Evolutionary conservation across 2,329 filamentous ascomycete genomes (phyloP).

Genomic region (Colletotrichum sidae): DNA sequence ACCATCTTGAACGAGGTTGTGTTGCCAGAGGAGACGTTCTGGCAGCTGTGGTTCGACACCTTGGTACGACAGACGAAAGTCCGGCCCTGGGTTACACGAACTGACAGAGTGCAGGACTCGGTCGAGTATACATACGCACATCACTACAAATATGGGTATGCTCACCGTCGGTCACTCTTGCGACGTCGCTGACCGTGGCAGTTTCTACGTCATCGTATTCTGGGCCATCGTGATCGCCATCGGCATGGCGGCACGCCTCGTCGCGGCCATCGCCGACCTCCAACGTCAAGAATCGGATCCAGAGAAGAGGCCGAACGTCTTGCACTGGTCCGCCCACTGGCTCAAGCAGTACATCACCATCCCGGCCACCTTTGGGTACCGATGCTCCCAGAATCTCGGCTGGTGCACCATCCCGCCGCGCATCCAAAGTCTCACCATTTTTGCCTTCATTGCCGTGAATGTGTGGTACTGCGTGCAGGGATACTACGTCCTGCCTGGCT

Average conservation of each 20-base stretch:
- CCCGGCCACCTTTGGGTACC: conserved; percentile 57
- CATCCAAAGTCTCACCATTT: conserved; percentile 55
- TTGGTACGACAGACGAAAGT: conserved; percentile 43
- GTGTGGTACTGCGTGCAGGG: conserved; percentile 49
- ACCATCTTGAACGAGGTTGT: conserved; percentile 45
- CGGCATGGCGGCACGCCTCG: conserved; percentile 48
- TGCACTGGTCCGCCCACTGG: conserved; percentile 41
- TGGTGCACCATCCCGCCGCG: conserved; percentile 58
- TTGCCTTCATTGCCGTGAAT: conserved; percentile 53
- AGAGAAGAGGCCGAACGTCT: conserved; percentile 15
- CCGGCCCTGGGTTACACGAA: not conserved
- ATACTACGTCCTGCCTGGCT: conserved; percentile 51
- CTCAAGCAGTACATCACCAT: conserved; percentile 48
- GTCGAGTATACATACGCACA: conserved; percentile 47
- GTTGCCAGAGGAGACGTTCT: conserved; percentile 49
- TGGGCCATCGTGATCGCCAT: conserved; percentile 54
- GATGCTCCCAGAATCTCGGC: conserved; percentile 55
- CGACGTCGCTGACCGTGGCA: conserved; percentile 31
- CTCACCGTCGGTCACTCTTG: not conserved
- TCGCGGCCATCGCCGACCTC: conserved; percentile 30
- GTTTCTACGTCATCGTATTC: conserved; percentile 52
- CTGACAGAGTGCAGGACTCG: conserved; percentile 44
- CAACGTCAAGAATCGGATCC: conserved; percentile 27
- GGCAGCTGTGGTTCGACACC: conserved; percentile 51
- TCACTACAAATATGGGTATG: conserved; percentile 54